These are phyloP conservation scores for Monilinia laxa DNA, from an alignment of 2,329 filamentous ascomycete genomes.

Conservation along the genomic window DNA sequence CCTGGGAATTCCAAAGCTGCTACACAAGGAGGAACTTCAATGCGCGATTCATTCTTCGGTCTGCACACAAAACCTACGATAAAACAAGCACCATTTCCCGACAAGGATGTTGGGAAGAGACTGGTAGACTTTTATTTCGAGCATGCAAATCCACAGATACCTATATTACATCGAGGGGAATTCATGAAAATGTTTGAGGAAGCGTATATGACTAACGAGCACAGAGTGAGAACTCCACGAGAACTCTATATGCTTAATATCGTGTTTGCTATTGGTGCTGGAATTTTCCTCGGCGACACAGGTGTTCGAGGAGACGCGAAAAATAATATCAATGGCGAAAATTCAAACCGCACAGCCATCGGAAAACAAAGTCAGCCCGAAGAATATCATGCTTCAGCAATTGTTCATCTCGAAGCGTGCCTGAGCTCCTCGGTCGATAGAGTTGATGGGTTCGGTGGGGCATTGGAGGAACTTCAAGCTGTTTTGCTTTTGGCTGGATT, in stretches of 20 bases:
- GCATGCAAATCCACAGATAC: constrained; percentile 93
- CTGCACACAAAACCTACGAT: constrained; percentile 88
- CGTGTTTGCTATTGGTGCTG: constrained; percentile 92
- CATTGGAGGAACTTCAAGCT: constrained; percentile 89
- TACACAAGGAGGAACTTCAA: constrained; percentile 65
- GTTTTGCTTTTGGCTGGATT: constrained; percentile 88
- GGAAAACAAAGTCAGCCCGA: constrained; percentile 72
- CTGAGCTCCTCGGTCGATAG: constrained; percentile 59
- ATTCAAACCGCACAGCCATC: constrained; percentile 34
- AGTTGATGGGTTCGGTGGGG: constrained; percentile 71
- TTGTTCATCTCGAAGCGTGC: constrained; percentile 86
- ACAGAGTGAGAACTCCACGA: constrained; percentile 66
- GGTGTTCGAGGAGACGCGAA: constrained; percentile 42
- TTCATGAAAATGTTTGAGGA: constrained; percentile 87
- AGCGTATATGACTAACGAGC: constrained; percentile 66
- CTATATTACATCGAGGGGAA: constrained; percentile 82
- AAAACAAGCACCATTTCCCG: constrained; percentile 79
- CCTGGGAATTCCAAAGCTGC: constrained; percentile 43
- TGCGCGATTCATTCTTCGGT: constrained; percentile 97
- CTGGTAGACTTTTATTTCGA: constrained; percentile 88
- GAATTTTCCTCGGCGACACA: constrained; percentile 77
- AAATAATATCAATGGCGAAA: constrained; percentile 32
- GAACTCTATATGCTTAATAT: constrained; percentile 96
- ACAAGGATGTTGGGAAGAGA: constrained; percentile 67
- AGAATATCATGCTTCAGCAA: constrained; percentile 93